Evolutionary conservation across 176 grass and related monocot genomes (phyloP), one percentile per base, ranked within the genome.

Genomic region (Tuctoria greenei): DNA sequence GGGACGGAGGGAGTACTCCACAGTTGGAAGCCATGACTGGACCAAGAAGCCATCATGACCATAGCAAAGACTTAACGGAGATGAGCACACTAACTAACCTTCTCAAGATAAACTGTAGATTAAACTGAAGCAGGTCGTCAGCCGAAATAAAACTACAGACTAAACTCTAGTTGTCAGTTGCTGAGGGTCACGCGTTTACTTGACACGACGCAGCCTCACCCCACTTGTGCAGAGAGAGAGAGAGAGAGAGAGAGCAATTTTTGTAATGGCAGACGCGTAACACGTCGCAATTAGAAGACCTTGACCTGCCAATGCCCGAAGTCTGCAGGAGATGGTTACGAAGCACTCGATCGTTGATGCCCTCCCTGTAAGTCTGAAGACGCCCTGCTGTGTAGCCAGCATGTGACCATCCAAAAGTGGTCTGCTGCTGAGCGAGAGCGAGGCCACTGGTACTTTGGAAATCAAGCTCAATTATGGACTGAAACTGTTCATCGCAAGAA

Each of bases 231-330:
- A 61, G 24, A 0, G n/a, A n/a, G n/a, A n/a, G n/a, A n/a, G n/a
- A n/a, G n/a, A n/a, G n/a, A n/a, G n/a, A n/a, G n/a, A n/a, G n/a
- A n/a, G 8, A 36, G 14, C 27, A 8, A 23, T 84, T 36, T 58
- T 74, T 47, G 55, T 66, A 78, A 26, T n/a, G 69, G 12, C 16
- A 46, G 44, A 75, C 81, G 86, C 86, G 86, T 88, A 75, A 84
- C 86, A 84, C 86, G 86, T 84, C 25, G 69, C 55, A 37, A 11
- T 1, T 9, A 66, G 61, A 79, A 39, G 83, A 85, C 83, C 83
- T 79, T 85, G 83, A 85, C 76, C 49, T 67, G 59, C 38, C 0
- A 79, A 66, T 78, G 45, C 11, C 45, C 55, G 36, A 25, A 54
- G n/a, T 45, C 60, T 31, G 31, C 31, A 31, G 31, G 31, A 31